These are phyloP conservation scores for Theileria orientalis DNA, from an alignment of 169 alveolate genomes.

Conservation along the genomic window DNA sequence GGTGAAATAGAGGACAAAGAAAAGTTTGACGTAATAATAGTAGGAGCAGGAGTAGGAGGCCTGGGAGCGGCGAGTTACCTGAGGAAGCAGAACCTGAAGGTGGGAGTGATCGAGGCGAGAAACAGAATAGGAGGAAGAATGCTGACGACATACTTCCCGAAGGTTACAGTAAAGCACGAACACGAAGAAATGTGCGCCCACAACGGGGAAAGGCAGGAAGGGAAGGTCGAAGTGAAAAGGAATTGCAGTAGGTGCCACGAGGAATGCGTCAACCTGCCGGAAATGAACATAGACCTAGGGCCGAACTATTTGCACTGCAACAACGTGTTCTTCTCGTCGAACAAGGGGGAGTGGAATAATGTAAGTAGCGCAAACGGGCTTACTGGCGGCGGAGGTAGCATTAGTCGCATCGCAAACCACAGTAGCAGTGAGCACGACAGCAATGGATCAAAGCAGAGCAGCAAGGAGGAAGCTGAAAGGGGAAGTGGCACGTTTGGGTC, in stretches of 20 bases:
- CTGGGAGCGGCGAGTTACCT: constrained; percentile 74
- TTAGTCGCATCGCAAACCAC: neutral
- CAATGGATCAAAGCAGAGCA: neutral
- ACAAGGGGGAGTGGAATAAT: neutral
- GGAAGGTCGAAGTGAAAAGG: neutral
- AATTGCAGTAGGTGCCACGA: too few relatives aligned
- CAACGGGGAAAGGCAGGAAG: too few relatives aligned
- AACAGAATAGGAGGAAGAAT: constrained; percentile 77
- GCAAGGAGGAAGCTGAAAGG: too few relatives aligned
- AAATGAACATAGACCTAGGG: constrained; percentile 69
- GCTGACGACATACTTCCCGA: constrained; percentile 64
- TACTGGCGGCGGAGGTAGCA: too few relatives aligned
- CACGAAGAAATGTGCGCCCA: too few relatives aligned
- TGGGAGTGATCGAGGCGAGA: constrained; percentile 70
- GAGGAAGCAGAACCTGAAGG: constrained; percentile 54
- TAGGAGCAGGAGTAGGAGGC: constrained; percentile 77
- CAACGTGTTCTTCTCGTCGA: constrained; percentile 25
- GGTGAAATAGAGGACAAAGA: constrained; percentile 23
- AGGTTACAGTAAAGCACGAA: constrained; percentile 26
- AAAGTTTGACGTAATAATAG: constrained; percentile 56
- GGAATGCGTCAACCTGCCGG: constrained; percentile 14
- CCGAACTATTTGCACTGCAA: constrained; percentile 78
- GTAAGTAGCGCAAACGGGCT: too few relatives aligned
- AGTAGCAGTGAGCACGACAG: neutral
- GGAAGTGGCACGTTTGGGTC: neutral